Conservation (phyloP, 495 filamentous ascomycete species). For the Penicillium manginii region DNA sequence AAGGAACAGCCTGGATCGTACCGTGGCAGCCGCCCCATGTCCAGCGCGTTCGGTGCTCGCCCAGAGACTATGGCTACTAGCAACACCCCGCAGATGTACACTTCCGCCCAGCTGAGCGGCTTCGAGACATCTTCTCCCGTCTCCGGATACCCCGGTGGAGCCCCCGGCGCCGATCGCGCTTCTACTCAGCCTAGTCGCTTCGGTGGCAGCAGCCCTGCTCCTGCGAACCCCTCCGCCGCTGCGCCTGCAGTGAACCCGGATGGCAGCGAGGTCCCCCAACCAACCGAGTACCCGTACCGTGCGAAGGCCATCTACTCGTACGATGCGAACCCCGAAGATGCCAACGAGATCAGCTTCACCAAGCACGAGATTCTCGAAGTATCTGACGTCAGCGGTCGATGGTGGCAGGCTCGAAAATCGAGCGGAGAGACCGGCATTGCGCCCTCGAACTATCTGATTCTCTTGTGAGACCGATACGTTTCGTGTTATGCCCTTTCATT, state of each 20-base stretch:
- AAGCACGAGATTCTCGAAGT: slow-evolving; percentile 98
- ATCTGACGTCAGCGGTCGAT: slow-evolving; percentile 93
- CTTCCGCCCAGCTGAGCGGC: slow-evolving; percentile 88
- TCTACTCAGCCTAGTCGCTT: slow-evolving; percentile 61
- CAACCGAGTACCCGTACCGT: slow-evolving; percentile 93
- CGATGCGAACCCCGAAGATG: slow-evolving; percentile 96
- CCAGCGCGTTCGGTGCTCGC: slow-evolving; percentile 55
- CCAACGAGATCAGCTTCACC: slow-evolving; percentile 95
- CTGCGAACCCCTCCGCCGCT: slow-evolving; percentile 24
- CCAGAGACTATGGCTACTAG: slow-evolving; percentile 82
- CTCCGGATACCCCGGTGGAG: slow-evolving; percentile 71
- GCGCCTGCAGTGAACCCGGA: slow-evolving; percentile 23
- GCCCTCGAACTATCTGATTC: slow-evolving; percentile 95
- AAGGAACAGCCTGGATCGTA: slow-evolving; percentile 75
- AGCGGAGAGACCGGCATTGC: slow-evolving; percentile 96
- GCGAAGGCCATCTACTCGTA: slow-evolving; percentile 99
- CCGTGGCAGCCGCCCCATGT: slow-evolving; percentile 62
- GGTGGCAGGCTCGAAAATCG: slow-evolving; percentile 98
- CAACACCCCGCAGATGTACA: slow-evolving; percentile 93
- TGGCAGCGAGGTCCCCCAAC: slow-evolving; percentile 69
- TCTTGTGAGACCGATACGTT: slow-evolving; percentile 66
- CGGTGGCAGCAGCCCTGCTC: slow-evolving; percentile 40
- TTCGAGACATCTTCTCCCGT: slow-evolving; percentile 96
- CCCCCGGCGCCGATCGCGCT: slow-evolving; percentile 60
- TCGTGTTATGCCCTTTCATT: slow-evolving; percentile 25